Conservation (phyloP, 2,329 filamentous ascomycete genomes). For the Triangularia verruculosa region DNA sequence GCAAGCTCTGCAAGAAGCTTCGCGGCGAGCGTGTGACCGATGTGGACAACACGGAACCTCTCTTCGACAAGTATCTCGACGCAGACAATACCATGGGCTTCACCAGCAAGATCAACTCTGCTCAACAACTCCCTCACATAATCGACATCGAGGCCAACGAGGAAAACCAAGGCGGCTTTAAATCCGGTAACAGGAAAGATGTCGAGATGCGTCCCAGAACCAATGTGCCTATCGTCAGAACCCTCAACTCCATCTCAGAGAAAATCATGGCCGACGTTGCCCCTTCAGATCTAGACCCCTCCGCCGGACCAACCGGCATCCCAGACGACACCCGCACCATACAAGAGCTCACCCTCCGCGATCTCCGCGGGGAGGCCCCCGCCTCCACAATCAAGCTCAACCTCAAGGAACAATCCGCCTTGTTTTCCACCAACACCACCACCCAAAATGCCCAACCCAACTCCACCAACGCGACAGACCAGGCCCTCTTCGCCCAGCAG, state of each 20-base stretch:
- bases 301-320: conserved; percentile 58
- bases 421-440: conserved; percentile 61
- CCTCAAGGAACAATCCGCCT: conserved; percentile 80
- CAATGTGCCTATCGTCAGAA: conserved; percentile 84
- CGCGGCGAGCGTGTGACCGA: conserved; percentile 84
- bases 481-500: conserved; percentile 60
- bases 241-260: conserved; percentile 85
- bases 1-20: conserved; percentile 83
- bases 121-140: conserved; percentile 75
- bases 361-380: conserved; percentile 71
- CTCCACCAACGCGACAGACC: neutral
- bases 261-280: conserved; percentile 89
- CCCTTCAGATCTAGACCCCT: conserved; percentile 68
- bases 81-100: conserved; percentile 60
- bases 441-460: conserved; percentile 40
- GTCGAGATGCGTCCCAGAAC: conserved; percentile 80
- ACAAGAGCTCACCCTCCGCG: conserved; percentile 71
- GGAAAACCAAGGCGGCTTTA: conserved; percentile 84
- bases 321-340: conserved; percentile 71
- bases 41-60: conserved; percentile 69
- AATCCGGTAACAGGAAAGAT: conserved; percentile 80
- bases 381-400: conserved; percentile 80
- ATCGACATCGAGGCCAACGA: conserved; percentile 94
- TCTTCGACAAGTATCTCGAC: conserved; percentile 84
- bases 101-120: conserved; percentile 49